Conservation (phyloP, 495 filamentous ascomycete species). For the Talaromyces liani region DNA sequence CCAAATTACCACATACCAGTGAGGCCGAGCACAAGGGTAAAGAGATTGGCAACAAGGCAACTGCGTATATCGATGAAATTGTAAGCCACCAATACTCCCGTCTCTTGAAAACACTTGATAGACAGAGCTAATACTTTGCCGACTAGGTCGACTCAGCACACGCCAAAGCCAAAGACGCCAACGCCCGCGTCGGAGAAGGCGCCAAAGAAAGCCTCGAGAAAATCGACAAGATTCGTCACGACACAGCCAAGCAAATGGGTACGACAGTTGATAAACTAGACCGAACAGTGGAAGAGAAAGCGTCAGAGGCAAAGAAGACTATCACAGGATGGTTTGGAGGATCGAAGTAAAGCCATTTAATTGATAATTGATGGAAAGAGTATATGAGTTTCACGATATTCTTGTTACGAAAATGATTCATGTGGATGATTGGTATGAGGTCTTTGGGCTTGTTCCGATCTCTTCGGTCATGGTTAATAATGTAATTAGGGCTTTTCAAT, state of each 20-base stretch:
- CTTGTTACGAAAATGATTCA: not conserved
- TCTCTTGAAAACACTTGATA: too few species aligned
- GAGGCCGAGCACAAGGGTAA: constrained; percentile 46
- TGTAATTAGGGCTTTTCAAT: not conserved
- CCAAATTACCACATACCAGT: constrained; percentile 44
- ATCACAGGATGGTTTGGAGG: constrained; percentile 74
- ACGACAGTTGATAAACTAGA: constrained; percentile 47
- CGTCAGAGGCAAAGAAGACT: constrained; percentile 69
- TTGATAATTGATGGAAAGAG: not conserved
- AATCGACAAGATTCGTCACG: constrained; percentile 52
- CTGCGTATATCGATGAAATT: constrained; percentile 46
- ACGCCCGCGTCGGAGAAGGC: constrained; percentile 48
- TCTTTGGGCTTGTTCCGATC: not conserved
- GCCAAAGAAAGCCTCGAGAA: constrained; percentile 57
- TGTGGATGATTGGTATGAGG: not conserved
- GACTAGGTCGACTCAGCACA: constrained; percentile 55
- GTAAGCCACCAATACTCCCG: constrained; percentile 27
- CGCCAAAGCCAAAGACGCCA: constrained; percentile 49
- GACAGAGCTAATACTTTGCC: constrained; percentile 1
- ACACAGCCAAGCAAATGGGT: constrained; percentile 27
- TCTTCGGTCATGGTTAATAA: not conserved
- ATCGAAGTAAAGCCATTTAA: constrained; percentile 41
- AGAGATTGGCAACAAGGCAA: constrained; percentile 42
- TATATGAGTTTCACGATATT: not conserved
- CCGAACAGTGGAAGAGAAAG: constrained; percentile 66